Percentiles rank a stretch among this genome's conserved stretches.
These are phyloP conservation scores for Prunus padus DNA, from an alignment of 306 rosid genomes.

Conservation along the genomic window DNA sequence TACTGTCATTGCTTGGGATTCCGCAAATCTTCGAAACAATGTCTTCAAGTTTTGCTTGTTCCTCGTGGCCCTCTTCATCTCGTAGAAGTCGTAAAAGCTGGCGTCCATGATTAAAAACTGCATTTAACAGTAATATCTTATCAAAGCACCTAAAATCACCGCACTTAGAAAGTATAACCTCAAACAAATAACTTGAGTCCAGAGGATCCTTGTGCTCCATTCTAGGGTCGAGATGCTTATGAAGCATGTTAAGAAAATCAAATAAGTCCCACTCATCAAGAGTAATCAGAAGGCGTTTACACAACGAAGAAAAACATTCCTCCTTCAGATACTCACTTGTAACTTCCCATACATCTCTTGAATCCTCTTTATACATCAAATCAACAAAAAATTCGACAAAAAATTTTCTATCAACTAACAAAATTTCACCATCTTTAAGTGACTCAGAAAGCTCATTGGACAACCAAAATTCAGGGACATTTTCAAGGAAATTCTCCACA, in stretches of 20 bases:
- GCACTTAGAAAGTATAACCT: constrained; percentile 56
- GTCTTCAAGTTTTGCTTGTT: constrained; percentile 45
- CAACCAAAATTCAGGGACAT: constrained; percentile 94
- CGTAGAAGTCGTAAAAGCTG: constrained; percentile 64
- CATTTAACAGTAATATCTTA: constrained; percentile 67
- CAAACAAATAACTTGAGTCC: constrained; percentile 51
- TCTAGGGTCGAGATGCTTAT: constrained; percentile 46
- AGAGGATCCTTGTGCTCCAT: constrained; percentile 39
- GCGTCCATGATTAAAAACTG: constrained; percentile 59
- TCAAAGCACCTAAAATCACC: constrained; percentile 55
- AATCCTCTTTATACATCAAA: constrained; percentile 67
- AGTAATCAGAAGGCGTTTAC: constrained; percentile 73
- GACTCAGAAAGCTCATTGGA: constrained; percentile 79
- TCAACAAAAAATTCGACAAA: constrained; percentile 58
- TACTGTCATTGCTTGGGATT: constrained; percentile 44
- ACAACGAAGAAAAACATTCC: constrained; percentile 71
- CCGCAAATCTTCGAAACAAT: constrained; percentile 45
- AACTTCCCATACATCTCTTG: constrained; percentile 64
- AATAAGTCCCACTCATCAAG: constrained; percentile 70
- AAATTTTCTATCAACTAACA: constrained; percentile 59
- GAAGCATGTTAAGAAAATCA: constrained; percentile 51
- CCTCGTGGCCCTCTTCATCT: constrained; percentile 58
- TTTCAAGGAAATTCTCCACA: constrained; percentile 64
- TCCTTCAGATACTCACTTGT: constrained; percentile 53
- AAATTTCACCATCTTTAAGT: constrained; percentile 77